Evolutionary conservation across 495 filamentous ascomycete species (phyloP).

Genomic region (Lentithecium fluviatile): DNA sequence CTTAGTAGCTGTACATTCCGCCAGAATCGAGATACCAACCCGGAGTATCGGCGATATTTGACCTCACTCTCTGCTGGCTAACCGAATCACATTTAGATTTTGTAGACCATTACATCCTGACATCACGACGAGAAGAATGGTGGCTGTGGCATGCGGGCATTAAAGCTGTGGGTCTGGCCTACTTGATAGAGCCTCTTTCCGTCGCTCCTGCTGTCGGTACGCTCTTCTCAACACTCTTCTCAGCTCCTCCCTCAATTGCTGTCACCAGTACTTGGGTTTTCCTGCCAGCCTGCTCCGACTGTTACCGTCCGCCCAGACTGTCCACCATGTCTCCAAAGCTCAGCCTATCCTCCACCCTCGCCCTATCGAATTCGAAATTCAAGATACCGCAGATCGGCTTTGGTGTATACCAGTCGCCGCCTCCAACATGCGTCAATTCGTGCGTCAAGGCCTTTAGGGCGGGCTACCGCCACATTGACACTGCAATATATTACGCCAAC

Average conservation of each 20-base stretch:
- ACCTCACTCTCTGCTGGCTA: too few species aligned
- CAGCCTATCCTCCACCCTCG: constrained; percentile 51
- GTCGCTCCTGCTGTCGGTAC: not conserved
- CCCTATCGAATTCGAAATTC: constrained; percentile 55
- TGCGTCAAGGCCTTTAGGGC: constrained; percentile 59
- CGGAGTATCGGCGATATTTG: too few species aligned
- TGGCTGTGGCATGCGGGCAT: not conserved
- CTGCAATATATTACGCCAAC: constrained; percentile 69
- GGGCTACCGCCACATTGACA: constrained; percentile 74
- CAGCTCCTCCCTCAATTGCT: too few species aligned
- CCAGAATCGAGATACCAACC: too few species aligned
- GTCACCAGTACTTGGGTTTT: too few species aligned
- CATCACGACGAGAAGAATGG: constrained; percentile 4
- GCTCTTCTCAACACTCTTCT: too few species aligned
- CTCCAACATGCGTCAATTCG: constrained; percentile 53
- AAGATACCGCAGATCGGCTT: constrained; percentile 71
- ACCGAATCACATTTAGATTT: too few species aligned
- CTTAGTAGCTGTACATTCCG: too few species aligned
- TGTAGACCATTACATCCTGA: not conserved
- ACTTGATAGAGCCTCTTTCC: not conserved
- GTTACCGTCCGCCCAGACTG: too few species aligned
- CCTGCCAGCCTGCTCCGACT: too few species aligned
- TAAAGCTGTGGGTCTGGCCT: not conserved
- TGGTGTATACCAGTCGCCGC: constrained; percentile 64
- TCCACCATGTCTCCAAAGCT: constrained; percentile 14